These are phyloP conservation scores for Quercus robur DNA, from an alignment of 306 rosid genomes.

Conservation along the genomic window DNA sequence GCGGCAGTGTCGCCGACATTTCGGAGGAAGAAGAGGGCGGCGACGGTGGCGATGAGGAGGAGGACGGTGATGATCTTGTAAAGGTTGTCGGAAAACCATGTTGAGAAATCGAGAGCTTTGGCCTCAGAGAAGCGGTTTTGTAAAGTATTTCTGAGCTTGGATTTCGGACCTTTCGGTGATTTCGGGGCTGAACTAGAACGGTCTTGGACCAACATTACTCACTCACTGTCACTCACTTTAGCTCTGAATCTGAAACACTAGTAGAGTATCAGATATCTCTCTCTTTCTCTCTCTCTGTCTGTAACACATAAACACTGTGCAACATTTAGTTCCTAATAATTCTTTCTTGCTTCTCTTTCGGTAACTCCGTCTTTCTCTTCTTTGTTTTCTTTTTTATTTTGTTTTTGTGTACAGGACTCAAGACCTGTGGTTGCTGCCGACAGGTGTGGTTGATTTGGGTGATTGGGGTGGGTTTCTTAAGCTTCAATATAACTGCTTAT, in stretches of 20 bases:
- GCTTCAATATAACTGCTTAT: slow-evolving; percentile 47
- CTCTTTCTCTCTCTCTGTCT: neutral
- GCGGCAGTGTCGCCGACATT: slow-evolving; percentile 87
- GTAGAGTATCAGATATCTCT: no score
- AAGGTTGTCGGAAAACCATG: slow-evolving; percentile 74
- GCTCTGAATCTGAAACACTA: no score
- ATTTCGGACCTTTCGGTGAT: slow-evolving; percentile 60
- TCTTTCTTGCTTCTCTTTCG: neutral
- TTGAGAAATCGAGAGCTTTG: slow-evolving; percentile 68
- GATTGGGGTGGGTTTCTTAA: slow-evolving; percentile 51
- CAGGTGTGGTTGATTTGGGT: slow-evolving; percentile 25
- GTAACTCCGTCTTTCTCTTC: neutral
- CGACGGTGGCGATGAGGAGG: slow-evolving; percentile 59
- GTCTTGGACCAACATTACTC: slow-evolving; percentile 86
- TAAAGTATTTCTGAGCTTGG: slow-evolving; percentile 52
- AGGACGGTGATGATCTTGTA: slow-evolving; percentile 49
- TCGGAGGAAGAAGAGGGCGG: slow-evolving; percentile 74
- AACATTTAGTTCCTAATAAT: neutral
- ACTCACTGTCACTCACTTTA: neutral
- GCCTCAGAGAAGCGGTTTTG: slow-evolving; percentile 47
- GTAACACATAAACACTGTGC: neutral
- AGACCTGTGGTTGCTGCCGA: slow-evolving; percentile 50
- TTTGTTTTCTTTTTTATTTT: neutral
- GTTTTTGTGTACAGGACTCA: slow-evolving; percentile 3
- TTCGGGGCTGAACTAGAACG: slow-evolving; percentile 53